Evolutionary conservation across 225 moss, liverwort and hornwort genomes (phyloP).

Genomic region (Bryum argenteum): DNA sequence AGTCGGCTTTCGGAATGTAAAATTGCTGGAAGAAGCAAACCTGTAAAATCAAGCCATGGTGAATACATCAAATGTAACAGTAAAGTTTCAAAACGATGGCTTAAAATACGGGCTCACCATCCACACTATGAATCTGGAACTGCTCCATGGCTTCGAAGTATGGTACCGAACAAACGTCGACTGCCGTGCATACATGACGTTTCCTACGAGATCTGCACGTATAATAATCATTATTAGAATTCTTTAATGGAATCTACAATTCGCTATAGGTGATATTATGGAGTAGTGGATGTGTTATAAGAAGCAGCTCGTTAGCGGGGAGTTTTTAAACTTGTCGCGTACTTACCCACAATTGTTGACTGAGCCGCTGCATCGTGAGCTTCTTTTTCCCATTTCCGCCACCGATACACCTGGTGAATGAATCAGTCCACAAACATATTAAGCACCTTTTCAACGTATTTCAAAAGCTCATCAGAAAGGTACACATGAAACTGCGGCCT

Average conservation of each 20-base stretch:
- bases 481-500: too few relatives aligned
- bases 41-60: slow-evolving; percentile 11
- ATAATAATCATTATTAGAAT: neutral
- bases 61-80: too few relatives aligned
- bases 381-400: slow-evolving; percentile 75
- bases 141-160: slow-evolving; percentile 61
- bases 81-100: too few relatives aligned
- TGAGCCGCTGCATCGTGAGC: slow-evolving; percentile 47
- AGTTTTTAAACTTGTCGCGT: too few relatives aligned
- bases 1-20: slow-evolving; percentile 66
- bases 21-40: slow-evolving; percentile 85
- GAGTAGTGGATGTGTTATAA: too few relatives aligned
- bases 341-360: slow-evolving; percentile 22
- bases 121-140: slow-evolving; percentile 60
- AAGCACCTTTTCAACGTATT: neutral
- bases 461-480: neutral
- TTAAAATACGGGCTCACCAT: slow-evolving; percentile 31
- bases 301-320: too few relatives aligned
- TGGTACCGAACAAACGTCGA: slow-evolving; percentile 73
- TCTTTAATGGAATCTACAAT: neutral
- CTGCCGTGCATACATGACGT: slow-evolving; percentile 48
- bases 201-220: slow-evolving; percentile 41
- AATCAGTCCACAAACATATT: neutral
- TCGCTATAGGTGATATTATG: too few relatives aligned
- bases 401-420: slow-evolving; percentile 51